phyloP scores from a whole-genome alignment of 1,139 yeast genomes.

The Yamadazyma mexicana region DNA sequence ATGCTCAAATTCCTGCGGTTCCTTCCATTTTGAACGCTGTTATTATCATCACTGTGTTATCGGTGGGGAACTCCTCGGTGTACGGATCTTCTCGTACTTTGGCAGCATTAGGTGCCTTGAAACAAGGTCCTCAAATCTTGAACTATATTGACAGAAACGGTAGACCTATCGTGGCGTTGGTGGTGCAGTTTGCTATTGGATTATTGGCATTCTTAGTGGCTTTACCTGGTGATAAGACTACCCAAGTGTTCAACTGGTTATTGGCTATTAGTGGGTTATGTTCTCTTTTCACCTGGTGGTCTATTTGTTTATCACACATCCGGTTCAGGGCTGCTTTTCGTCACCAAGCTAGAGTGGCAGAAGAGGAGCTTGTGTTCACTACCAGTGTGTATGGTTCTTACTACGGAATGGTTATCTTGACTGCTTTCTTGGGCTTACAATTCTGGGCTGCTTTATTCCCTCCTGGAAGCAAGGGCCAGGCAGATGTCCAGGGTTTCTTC shows the following conservation, averaged over 20 bases:
- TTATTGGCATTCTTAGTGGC: constrained; percentile 32
- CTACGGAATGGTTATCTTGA: constrained; percentile 28
- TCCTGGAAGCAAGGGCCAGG: constrained; percentile 26
- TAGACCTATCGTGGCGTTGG: constrained; percentile 34
- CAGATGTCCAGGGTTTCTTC: constrained; percentile 33
- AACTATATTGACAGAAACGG: constrained; percentile 34
- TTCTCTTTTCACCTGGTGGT: constrained; percentile 41
- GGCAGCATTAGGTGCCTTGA: constrained; percentile 35
- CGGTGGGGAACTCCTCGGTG: constrained; percentile 38
- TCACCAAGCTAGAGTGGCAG: constrained; percentile 27
- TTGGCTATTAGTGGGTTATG: constrained; percentile 43
- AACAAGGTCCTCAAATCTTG: constrained; percentile 33
- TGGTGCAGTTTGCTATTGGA: constrained; percentile 45
- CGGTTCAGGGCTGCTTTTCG: constrained; percentile 32
- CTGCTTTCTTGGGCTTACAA: constrained; percentile 30
- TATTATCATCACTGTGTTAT: constrained; percentile 31
- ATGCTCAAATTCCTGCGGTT: constrained; percentile 29
- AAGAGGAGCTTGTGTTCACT: constrained; percentile 31
- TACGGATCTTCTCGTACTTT: constrained; percentile 37
- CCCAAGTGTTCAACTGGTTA: constrained; percentile 39
- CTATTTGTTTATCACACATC: constrained; percentile 32
- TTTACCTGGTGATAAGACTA: constrained; percentile 24
- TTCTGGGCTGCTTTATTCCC: constrained; percentile 45
- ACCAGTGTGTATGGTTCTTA: constrained; percentile 28
- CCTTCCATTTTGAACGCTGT: constrained; percentile 36